These are phyloP conservation scores for Actinomucor elegans DNA, from an alignment of 371 early-diverging fungal species.

Conservation along the genomic window DNA sequence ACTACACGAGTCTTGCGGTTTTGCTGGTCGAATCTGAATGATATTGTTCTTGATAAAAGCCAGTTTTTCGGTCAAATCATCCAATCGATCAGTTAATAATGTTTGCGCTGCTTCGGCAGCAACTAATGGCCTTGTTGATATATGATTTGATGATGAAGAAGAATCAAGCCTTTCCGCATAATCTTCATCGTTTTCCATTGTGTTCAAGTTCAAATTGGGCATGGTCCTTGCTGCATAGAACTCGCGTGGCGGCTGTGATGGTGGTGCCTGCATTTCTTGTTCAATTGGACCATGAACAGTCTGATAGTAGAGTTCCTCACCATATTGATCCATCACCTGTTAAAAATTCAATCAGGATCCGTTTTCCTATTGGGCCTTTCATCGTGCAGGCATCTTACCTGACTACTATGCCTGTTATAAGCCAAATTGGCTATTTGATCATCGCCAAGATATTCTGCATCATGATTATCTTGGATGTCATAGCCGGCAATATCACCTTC, in stretches of 20 bases:
- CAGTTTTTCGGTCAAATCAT: conserved; percentile 41
- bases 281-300: conserved; percentile 19
- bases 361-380: neutral
- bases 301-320: conserved; percentile 29
- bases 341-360: neutral
- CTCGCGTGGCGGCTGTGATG: conserved; percentile 23
- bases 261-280: conserved; percentile 35
- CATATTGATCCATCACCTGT: conserved; percentile 33
- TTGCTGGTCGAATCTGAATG: conserved; percentile 23
- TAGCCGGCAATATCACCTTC: conserved; percentile 24
- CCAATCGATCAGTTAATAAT: conserved; percentile 27
- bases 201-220: conserved; percentile 15
- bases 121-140: conserved; percentile 6
- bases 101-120: conserved; percentile 25
- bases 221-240: conserved; percentile 35
- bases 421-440: conserved; percentile 40
- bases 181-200: neutral
- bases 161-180: neutral
- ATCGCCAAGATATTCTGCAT: conserved; percentile 46
- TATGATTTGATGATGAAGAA: neutral
- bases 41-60: conserved; percentile 37
- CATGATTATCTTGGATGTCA: conserved; percentile 18
- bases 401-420: conserved; percentile 19
- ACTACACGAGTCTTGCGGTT: conserved; percentile 1
- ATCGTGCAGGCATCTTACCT: conserved; percentile 1